Base-by-base conservation (phyloP, 148 eudicot genomes). In the Nyssa sinensis region DNA sequence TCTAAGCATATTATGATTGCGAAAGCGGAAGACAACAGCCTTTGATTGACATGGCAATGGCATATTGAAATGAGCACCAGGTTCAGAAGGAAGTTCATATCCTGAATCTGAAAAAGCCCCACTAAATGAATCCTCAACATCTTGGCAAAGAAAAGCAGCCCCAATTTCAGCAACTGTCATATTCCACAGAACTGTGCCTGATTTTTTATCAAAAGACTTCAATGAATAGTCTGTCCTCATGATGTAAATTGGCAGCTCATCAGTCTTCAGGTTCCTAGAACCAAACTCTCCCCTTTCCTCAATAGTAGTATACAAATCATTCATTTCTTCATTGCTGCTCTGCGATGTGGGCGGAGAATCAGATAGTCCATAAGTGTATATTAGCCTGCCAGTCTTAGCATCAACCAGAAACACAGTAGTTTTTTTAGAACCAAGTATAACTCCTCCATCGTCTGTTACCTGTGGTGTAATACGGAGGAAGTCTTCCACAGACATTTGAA, bases 201-300 rank as follows among this genome's bases (percentile, higher is more conserved):
- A 85, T 51, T 75, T 82, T 39, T 81, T 82, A 71, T 81, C 85
- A 75, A 74, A 88, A 53, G 92, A 84, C 66, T 82, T 84, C 74
- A 95, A 81, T 41, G 84, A 57, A 81, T 95, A 93, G 72, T 95
- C 99, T 67, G 84, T 89, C 82, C 99, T 89, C 37, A 89, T 90
- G 81, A 95, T 83, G 86, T 86, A 91, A 76, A 95, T 82, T 55
- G 85, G 93, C 61, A 62, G 82, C 57, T 86, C 83, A 80, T 78
- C 82, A 60, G 82, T 80, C 55, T 82, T 82, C 53, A 68, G 79
- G 39, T 74, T 64, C 27, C 70, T 66, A 17, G 84, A 74, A 72
- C 83, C 81, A 29, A 87, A 81, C 74, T 78, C 76, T 68, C 83
- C 76, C 66, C 53, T 69, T 69, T 82, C 69, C 17, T 49, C 66